Conservation (phyloP, 352 stramenopile species). For the Phytophthora rubi region DNA sequence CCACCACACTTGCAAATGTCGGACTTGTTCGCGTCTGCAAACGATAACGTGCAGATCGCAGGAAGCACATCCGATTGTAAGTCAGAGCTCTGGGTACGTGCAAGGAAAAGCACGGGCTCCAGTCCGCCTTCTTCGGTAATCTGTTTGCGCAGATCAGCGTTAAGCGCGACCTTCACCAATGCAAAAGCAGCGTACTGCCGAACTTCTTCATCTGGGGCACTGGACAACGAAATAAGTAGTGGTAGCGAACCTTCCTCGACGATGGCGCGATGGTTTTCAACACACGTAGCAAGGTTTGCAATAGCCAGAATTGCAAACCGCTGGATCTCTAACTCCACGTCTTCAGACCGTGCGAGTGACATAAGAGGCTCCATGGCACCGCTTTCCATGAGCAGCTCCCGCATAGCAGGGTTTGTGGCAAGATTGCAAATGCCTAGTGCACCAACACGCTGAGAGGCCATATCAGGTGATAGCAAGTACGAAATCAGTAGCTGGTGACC, state of each 20-base stretch:
- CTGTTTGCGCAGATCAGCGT: slow-evolving; percentile 93
- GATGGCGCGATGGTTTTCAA: slow-evolving; percentile 94
- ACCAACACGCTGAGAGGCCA: slow-evolving; percentile 93
- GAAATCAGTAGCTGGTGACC: slow-evolving; percentile 96
- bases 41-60: slow-evolving; percentile 92
- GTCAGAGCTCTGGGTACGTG: slow-evolving; percentile 90
- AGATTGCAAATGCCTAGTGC: slow-evolving; percentile 96
- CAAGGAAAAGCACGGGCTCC: slow-evolving; percentile 96
- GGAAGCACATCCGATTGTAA: slow-evolving; percentile 93
- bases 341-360: slow-evolving; percentile 93
- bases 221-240: slow-evolving; percentile 95
- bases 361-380: slow-evolving; percentile 96
- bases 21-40: slow-evolving; percentile 93
- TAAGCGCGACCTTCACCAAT: slow-evolving; percentile 95
- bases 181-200: slow-evolving; percentile 96
- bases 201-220: slow-evolving; percentile 93
- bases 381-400: slow-evolving; percentile 93
- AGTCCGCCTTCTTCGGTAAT: slow-evolving; percentile 96
- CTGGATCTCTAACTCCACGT: slow-evolving; percentile 96
- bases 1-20: slow-evolving; percentile 95
- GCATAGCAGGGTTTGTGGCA: slow-evolving; percentile 91
- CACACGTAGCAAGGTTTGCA: slow-evolving; percentile 94
- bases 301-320: slow-evolving; percentile 93
- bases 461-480: slow-evolving; percentile 95
- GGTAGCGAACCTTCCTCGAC: slow-evolving; percentile 94